Evolutionary conservation across 768 basidiomycete species (phyloP), one percentile per base, ranked within the genome.

Genomic region (Macrolepiota albuminosa): DNA sequence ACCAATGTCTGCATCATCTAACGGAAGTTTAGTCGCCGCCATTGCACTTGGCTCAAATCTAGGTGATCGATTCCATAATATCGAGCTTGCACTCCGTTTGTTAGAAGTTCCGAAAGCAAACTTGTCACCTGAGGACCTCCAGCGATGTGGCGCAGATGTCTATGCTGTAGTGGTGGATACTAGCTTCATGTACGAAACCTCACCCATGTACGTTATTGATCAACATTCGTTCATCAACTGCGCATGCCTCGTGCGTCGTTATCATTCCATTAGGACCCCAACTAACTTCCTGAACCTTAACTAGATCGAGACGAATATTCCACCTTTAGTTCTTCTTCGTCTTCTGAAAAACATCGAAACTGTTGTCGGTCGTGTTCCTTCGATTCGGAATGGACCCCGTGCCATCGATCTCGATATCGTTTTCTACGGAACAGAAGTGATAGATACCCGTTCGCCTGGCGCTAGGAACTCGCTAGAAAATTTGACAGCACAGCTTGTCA

Each of bases 201-300:
- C 87, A 11, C 93, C 97, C 0, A 98, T 99, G 97, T 98, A 99
- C 70, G 89, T 96, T 46, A 84, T 84, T 11, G 88, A 97, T 59
- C 97, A 99, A 70, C 89, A 88, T 13, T 75, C 78, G 39, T 98
- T 98, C 73, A 81, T 90, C 60, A 99, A 98, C 67, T 90, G 91
- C 63, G 92, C 91, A n/a, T 90, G 93, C 62, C 76, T 93, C 72
- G 95, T 96, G 62, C 59, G 91, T 79, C 43, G 54, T 49, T 49
- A 50, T 31, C 48, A 42, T 46, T 48, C 36, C 31, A 50, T 39
- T 16, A 56, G 54, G 45, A 21, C 7, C 16, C 8, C 24, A 39
- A 54, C 29, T 48, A 16, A 26, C 58, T 4, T 54, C 36, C 9
- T 34, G 37, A 52, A 6, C 5, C 56, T n/a, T 2, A 18, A 50